Evolutionary conservation across 2,329 filamentous ascomycete genomes (phyloP).

Genomic region (Clonostachys byssicola): DNA sequence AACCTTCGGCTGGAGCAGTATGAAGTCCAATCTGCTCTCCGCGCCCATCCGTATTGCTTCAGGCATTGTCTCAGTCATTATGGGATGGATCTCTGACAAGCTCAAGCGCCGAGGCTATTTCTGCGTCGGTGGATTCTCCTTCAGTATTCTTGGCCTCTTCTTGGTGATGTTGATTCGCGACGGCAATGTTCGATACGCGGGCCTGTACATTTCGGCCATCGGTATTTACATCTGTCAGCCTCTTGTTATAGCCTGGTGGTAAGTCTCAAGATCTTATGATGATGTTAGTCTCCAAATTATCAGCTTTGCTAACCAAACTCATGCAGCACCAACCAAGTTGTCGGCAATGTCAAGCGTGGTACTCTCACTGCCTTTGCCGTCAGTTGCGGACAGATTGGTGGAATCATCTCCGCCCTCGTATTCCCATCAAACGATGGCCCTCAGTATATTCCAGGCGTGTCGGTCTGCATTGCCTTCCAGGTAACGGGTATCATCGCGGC

Average conservation of each 20-base stretch:
- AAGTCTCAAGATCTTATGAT: background rate
- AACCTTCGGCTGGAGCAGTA: conserved; percentile 20
- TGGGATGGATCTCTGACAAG: conserved; percentile 15
- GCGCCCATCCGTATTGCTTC: conserved; percentile 19
- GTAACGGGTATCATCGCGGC: conserved; percentile 5
- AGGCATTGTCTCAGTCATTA: conserved; percentile 21
- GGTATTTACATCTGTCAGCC: conserved; percentile 23
- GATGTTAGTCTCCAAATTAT: background rate
- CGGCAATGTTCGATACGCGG: conserved; percentile 15
- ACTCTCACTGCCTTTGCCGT: conserved; percentile 40
- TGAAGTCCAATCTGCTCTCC: conserved; percentile 21
- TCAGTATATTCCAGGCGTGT: conserved; percentile 15
- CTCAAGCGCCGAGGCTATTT: conserved; percentile 13
- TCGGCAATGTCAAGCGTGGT: conserved; percentile 40
- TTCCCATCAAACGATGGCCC: conserved; percentile 12
- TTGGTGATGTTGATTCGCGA: conserved; percentile 21
- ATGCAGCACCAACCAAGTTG: conserved; percentile 31
- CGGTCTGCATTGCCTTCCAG: conserved; percentile 17
- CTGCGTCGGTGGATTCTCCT: conserved; percentile 10
- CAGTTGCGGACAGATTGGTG: conserved; percentile 35
- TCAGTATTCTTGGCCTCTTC: conserved; percentile 19
- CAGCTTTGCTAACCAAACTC: background rate
- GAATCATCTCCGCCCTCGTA: conserved; percentile 17
- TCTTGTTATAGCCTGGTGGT: conserved; percentile 34
- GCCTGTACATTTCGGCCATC: conserved; percentile 19